phyloP scores from a whole-genome alignment of 768 basidiomycete genomes.

The Boletus rubroflammeus region DNA sequence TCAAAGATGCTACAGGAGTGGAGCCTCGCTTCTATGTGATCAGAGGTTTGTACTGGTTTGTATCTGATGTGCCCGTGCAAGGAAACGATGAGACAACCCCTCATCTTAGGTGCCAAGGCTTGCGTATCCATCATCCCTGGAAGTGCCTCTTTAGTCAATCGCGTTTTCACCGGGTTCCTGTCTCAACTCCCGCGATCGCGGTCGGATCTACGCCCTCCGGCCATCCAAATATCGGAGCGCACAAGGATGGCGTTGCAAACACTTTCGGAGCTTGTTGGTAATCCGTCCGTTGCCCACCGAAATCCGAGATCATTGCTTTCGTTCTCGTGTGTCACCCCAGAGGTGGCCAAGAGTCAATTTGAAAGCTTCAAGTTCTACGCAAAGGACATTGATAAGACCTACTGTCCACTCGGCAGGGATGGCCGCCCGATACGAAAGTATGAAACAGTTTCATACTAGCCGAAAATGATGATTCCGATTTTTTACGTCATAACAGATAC shows the following conservation, averaged over 20 bases:
- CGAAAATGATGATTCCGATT: neutral
- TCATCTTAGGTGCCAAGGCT: conserved; percentile 47
- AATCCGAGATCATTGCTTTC: conserved; percentile 62
- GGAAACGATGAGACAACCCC: neutral
- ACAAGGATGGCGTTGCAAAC: conserved; percentile 52
- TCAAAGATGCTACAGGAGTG: conserved; percentile 43
- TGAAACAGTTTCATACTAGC: conserved; percentile 16
- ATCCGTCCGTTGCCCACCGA: conserved; percentile 44
- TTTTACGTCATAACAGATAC: conserved; percentile 37
- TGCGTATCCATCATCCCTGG: conserved; percentile 54
- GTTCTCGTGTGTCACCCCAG: conserved; percentile 59
- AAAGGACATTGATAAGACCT: conserved; percentile 43
- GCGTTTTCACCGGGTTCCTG: conserved; percentile 61
- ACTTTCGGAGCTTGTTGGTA: conserved; percentile 49
- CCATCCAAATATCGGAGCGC: conserved; percentile 39
- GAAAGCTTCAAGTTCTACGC: conserved; percentile 46
- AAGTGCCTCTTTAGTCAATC: conserved; percentile 59
- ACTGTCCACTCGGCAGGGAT: conserved; percentile 54
- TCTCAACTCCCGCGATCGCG: conserved; percentile 46
- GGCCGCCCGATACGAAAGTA: conserved; percentile 63
- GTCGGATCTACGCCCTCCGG: conserved; percentile 44
- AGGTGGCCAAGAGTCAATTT: conserved; percentile 49
- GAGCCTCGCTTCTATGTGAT: conserved; percentile 56
- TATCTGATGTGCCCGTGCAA: neutral
- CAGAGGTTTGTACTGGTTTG: conserved; percentile 44